Base-by-base conservation (phyloP, 2,329 filamentous ascomycete species). In the Pseudogymnoascus sp. region DNA sequence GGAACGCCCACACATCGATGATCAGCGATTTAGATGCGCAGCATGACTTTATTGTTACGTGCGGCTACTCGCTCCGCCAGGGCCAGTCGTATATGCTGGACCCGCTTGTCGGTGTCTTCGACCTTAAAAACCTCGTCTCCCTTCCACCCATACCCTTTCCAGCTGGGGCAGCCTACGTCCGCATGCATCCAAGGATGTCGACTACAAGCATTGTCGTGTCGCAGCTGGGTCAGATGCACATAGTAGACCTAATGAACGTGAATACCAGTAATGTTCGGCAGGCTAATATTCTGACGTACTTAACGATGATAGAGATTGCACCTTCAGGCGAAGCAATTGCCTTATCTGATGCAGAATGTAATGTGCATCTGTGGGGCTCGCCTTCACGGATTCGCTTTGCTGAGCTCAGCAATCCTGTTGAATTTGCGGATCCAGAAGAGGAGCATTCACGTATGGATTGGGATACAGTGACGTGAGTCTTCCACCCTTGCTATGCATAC, bases 1-100 rank as follows among this genome's bases (percentile, higher is more conserved):
- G 95, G 90, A 91, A 91, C 73, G 92, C 93, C 0, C 95, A 99
- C 73, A 88, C 89, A 1, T 90, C 91, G 7, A 85, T 87, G 62
- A 90, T 99, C 74, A 96, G 92, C 75, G 93, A 98, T 75, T 97
- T 99, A 90, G 95, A 99, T 78, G 92, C 93, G 7, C 90, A 95
- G 73, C 91, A 95, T 72, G 93, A 98, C 75, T 95, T 95, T 69
- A 86, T 99, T 63, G 90, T 98, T 21, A 98, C 95, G 4, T 99
- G 95, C 75, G 95, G 95, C 37, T 96, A 91, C 77, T 96, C 93
- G 1, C 83, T 92, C 23, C 86, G 93, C 69, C 92, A 93, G 71
- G 82, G 90, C 68, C 85, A 88, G 37, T 86, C 86, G 43, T 90
- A 90, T 67, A 92, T 96, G 79, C 85, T 96, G 36, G 95, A 99